Base-by-base conservation (phyloP, 2,329 filamentous ascomycete species). In the Verticillium nubilum region DNA sequence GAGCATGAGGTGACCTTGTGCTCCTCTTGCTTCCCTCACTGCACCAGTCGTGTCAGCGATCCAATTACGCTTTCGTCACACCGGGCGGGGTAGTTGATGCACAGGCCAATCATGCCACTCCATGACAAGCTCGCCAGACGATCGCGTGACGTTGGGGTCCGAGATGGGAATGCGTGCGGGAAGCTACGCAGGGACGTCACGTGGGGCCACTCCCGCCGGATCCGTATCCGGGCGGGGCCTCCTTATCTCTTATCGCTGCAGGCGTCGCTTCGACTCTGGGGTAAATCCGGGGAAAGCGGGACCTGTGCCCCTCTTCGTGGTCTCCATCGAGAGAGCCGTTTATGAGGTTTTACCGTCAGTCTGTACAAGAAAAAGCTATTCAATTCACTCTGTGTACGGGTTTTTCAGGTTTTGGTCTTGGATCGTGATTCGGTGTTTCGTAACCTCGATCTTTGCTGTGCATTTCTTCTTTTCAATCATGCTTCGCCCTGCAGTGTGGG, bases 71-170 rank as follows among this genome's bases (percentile, higher is more conserved):
- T 72, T 72, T 74, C 71, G 73, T 74, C 73, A 75, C 73, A 74
- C 69, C 72, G 74, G 74, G 74, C 75, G 75, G 75, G 75, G 75
- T 77, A 77, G 72, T 65, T 65, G 63, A 60, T 61, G 65, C 66
- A 58, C 42, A 42, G 62, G 33, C 54, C 57, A 56, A 56, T 56
- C 54, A 47, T 56, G 54, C 33, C 54, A 56, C 33, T 12, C 25
- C 23, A 12, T 59, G 56, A 37, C 42, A n/a, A 23, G 47, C 47
- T 60, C 29, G 33, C 55, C 54, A 58, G 52, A 56, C 55, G 59
- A 60, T 60, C 59, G 59, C 59, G 59, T 60, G 59, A 60, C 59
- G 37, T 27, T 42, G 23, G 54, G 42, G 42, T 50, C 42, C 42
- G 12, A 25, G 42, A 25, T 19, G 42, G 19, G n/a, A 31, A 50